phyloP scores from a whole-genome alignment of 2,329 filamentous ascomycete genomes.

The Pestalotiopsis sp. region DNA sequence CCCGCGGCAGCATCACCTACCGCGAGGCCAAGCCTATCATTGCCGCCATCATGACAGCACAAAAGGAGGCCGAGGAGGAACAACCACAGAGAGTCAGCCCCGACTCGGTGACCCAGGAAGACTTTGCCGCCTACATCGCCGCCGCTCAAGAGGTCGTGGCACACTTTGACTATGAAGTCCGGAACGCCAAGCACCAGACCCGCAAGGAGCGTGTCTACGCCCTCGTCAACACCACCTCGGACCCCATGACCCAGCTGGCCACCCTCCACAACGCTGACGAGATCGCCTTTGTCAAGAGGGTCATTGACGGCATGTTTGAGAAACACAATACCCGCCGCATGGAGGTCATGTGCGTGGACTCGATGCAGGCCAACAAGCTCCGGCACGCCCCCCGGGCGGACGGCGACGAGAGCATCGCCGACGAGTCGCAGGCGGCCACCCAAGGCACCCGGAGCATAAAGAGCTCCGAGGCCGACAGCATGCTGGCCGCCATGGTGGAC shows the following conservation, averaged over 20 bases:
- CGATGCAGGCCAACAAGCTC: constrained; percentile 78
- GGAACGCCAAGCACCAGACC: constrained; percentile 71
- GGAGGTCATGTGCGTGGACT: constrained; percentile 82
- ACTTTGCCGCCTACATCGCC: constrained; percentile 71
- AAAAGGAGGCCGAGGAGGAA: constrained; percentile 30
- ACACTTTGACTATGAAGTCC: constrained; percentile 85
- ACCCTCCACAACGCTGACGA: constrained; percentile 11
- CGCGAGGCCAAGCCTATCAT: constrained; percentile 74
- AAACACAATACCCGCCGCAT: constrained; percentile 78
- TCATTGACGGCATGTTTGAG: constrained; percentile 92
- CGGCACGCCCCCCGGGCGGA: constrained; percentile 50
- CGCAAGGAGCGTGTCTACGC: constrained; percentile 73
- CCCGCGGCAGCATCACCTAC: constrained; percentile 76
- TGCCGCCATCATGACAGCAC: constrained; percentile 71
- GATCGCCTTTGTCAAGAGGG: constrained; percentile 80
- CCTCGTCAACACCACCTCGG: constrained; percentile 85
- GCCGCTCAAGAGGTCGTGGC: constrained; percentile 74
- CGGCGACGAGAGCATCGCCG: constrained; percentile 25
- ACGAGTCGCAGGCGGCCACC: constrained; percentile 33
- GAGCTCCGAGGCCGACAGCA: constrained; percentile 74
- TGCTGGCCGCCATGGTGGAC: constrained; percentile 70
- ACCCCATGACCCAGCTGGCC: constrained; percentile 64
- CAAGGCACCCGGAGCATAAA: constrained; percentile 60
- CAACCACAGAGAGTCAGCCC: constrained; percentile 36
- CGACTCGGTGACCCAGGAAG: constrained; percentile 68